Base-by-base conservation (phyloP, 495 filamentous ascomycete genomes). In the Talaromyces stipitatus region DNA sequence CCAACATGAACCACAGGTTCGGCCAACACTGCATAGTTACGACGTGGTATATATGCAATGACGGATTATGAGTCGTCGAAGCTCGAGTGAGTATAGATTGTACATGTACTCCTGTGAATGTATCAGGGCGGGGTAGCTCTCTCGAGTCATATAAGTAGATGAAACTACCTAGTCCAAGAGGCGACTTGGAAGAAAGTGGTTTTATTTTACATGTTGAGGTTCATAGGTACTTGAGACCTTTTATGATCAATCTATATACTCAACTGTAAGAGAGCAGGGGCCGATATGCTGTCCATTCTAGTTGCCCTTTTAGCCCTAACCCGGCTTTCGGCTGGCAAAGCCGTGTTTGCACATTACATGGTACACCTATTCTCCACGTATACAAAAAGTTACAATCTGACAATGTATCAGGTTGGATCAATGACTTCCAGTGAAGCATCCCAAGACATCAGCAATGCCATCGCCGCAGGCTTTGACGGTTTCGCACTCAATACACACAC, bases 341-440 rank as follows among this genome's bases (percentile, higher is more conserved):
- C 29, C 10, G 67, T 69, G 5, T 69, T 69, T 60, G 67, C 65
- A 0, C 67, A 69, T 51, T 69, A 69, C 45, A 73, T 75, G 61
- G 69, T 70, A 55, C 43, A 7, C 10, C 50, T 9, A 2, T 24
- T 16, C 29, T 0, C 22, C 45, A 16, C 8, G 27, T 18, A 10
- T 23, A n/a, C 3, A 32, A 3, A 32, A 32, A 2, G 6, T 8
- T 8, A 14, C 33, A 54, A 24, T 54, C 20, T 10, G 50, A 54
- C 24, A 8, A 28, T n/a, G 60, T 20, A 48, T 36, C 28, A 66
- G 65, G 60, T 66, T 16, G 65, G 57, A 3, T 52, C 47, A 11
- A 60, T 64, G 27, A 52, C 22, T 12, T n/a, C 61, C 7, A 63
- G 36, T 23, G 57, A 69, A 50, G 67, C 65, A 4, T 27, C 54